Percentiles rank a stretch among this genome's conserved stretches.
These are phyloP conservation scores for Chlorella vulgaris DNA, from an alignment of 139 green algal species.

Conservation along the genomic window DNA sequence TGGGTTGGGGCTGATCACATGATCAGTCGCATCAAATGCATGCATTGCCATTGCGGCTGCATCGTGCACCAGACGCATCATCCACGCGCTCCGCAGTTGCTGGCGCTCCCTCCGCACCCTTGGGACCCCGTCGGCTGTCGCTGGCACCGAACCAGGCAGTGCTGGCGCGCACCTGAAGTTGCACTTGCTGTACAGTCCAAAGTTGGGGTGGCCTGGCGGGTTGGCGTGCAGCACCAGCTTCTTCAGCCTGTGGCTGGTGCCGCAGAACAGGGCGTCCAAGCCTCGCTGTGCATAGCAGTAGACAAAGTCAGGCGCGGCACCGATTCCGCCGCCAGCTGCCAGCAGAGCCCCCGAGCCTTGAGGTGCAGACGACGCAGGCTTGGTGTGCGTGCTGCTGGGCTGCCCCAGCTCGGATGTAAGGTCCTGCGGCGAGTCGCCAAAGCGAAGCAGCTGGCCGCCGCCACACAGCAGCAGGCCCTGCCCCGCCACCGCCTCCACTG, in stretches of 20 bases:
- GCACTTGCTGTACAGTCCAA: constrained; percentile 63
- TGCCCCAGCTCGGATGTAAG: constrained; percentile 51
- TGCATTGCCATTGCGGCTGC: too few species aligned
- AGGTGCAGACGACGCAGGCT: not conserved
- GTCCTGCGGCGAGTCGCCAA: constrained; percentile 58
- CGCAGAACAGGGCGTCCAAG: constrained; percentile 57
- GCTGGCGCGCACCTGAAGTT: constrained; percentile 45
- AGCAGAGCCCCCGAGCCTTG: not conserved
- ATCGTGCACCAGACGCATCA: too few species aligned
- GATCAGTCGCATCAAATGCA: too few species aligned
- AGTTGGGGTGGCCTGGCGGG: constrained; percentile 54
- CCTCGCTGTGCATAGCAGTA: constrained; percentile 53
- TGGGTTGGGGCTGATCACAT: not conserved
- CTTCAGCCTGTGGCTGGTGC: constrained; percentile 49
- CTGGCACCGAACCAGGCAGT: not conserved
- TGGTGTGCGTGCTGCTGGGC: constrained; percentile 30
- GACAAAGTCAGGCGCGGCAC: constrained; percentile 42
- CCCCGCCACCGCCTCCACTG: constrained; percentile 26
- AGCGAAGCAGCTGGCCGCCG: constrained; percentile 26
- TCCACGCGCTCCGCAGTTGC: not conserved
- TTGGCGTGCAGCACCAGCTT: constrained; percentile 72
- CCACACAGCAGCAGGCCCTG: constrained; percentile 18
- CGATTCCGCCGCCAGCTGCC: not conserved
- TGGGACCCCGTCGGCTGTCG: too few species aligned
- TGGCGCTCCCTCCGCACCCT: too few species aligned